Evolutionary conservation across 495 filamentous ascomycete species (phyloP).

Genomic region (Penicillium roqueforti): DNA sequence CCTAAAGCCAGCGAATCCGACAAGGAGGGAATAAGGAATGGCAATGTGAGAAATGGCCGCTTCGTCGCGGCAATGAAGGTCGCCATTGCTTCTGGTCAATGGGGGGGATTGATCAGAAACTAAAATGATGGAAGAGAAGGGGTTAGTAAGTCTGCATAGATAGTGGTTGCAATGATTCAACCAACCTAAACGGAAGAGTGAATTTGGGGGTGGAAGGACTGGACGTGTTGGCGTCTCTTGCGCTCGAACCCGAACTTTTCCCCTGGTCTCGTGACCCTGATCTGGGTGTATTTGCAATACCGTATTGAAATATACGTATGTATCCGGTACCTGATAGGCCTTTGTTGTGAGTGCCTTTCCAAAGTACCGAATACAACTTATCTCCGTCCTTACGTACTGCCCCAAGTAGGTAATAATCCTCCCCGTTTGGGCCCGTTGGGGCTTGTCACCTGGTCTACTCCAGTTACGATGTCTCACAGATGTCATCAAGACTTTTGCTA

Average conservation of each 20-base stretch:
- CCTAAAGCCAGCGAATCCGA: constrained; percentile 31
- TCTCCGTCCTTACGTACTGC: no score
- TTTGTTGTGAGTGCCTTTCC: no score
- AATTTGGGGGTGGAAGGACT: constrained; percentile 2
- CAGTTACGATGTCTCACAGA: not conserved
- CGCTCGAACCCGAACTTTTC: constrained; percentile 23
- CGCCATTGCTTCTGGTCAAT: constrained; percentile 28
- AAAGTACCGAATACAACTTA: not conserved
- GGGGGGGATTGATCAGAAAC: constrained; percentile 1
- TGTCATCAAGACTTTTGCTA: constrained; percentile 19
- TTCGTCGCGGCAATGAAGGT: constrained; percentile 29
- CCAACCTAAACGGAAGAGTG: constrained; percentile 4
- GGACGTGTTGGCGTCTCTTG: constrained; percentile 12
- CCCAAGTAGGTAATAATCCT: not conserved
- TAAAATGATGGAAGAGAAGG: no score
- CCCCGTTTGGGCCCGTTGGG: not conserved
- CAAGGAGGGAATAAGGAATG: constrained; percentile 39
- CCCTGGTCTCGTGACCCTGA: constrained; percentile 24
- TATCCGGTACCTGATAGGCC: not conserved
- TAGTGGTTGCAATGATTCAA: not conserved
- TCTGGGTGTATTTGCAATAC: not conserved
- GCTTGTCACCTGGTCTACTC: constrained; percentile 21
- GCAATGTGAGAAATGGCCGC: constrained; percentile 40
- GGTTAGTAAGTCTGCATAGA: not conserved
- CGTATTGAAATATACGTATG: not conserved